A percentile compares a stretch with the other conserved stretches of the same genome.
These are phyloP conservation scores for Cercophora samala DNA, from an alignment of 495 filamentous ascomycete species.

Conservation along the genomic window DNA sequence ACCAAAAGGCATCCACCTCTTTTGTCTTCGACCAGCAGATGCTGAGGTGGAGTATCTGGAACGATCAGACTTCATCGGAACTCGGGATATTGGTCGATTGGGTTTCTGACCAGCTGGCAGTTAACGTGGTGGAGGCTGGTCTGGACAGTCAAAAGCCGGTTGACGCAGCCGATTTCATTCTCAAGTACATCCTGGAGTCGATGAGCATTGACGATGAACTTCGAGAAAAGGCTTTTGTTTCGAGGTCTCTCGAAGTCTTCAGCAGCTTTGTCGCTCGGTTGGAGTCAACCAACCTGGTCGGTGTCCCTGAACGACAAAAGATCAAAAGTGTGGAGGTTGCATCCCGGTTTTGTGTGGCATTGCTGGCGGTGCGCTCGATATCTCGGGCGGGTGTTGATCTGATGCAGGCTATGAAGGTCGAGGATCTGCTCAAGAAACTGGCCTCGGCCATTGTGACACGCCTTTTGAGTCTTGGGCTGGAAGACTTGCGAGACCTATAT, in stretches of 20 bases:
- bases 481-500: conserved; percentile 58
- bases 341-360: conserved; percentile 20
- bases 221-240: conserved; percentile 39
- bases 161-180: conserved; percentile 39
- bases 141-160: conserved; percentile 16
- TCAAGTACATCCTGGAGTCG: conserved; percentile 41
- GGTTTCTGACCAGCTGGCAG: conserved; percentile 45
- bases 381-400: conserved; percentile 29
- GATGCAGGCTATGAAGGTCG: conserved; percentile 37
- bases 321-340: conserved; percentile 20
- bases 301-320: conserved; percentile 4
- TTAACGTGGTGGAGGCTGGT: conserved; percentile 2
- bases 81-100: conserved; percentile 57
- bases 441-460: conserved; percentile 38
- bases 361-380: conserved; percentile 30
- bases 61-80: conserved; percentile 65
- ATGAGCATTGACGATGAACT: conserved; percentile 33
- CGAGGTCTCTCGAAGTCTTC: conserved; percentile 45
- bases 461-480: conserved; percentile 48
- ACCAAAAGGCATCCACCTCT: conserved; percentile 26
- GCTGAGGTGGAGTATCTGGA: conserved; percentile 66
- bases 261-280: conserved; percentile 37
- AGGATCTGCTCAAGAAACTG: conserved; percentile 42
- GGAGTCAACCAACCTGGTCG: conserved; percentile 26
- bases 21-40: conserved; percentile 49